phyloP scores from a whole-genome alignment of 106 monocot genomes.

The Dendrobium chrysotoxum region DNA sequence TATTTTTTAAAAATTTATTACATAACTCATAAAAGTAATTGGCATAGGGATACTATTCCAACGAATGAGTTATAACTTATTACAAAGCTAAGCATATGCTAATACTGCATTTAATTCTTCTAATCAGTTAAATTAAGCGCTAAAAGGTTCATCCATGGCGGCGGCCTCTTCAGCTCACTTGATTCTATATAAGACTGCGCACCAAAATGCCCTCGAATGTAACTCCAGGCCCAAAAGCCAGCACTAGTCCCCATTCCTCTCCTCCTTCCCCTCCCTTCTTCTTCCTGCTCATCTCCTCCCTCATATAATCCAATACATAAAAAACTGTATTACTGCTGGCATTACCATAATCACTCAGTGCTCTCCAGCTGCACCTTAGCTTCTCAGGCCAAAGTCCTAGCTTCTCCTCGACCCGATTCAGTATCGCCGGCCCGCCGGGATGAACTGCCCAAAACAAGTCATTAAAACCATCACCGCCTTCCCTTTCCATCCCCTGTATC shows the following conservation, averaged over 20 bases:
- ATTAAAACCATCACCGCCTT: conserved; percentile 28
- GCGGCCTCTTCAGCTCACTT: neutral
- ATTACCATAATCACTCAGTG: conserved; percentile 74
- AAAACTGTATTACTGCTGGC: conserved; percentile 73
- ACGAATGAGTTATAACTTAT: too few relatives aligned
- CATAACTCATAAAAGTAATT: too few relatives aligned
- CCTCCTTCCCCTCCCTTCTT: neutral
- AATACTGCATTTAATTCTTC: neutral
- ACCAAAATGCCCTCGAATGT: conserved; percentile 77
- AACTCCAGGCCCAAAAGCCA: conserved; percentile 88
- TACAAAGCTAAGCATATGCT: too few relatives aligned
- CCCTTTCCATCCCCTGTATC: conserved; percentile 9
- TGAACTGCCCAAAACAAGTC: conserved; percentile 89
- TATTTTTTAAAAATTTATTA: too few relatives aligned
- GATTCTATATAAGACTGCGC: conserved; percentile 1
- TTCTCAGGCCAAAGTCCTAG: conserved; percentile 62
- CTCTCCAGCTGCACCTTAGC: conserved; percentile 52
- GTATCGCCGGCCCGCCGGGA: conserved; percentile 85
- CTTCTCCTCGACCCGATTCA: conserved; percentile 54
- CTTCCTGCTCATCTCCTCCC: conserved; percentile 41
- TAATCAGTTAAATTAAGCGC: neutral
- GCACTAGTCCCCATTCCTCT: conserved; percentile 48
- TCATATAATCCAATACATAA: conserved; percentile 79
- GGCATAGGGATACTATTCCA: too few relatives aligned
- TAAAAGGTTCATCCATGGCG: neutral